phyloP scores from a whole-genome alignment of 2,329 filamentous ascomycete species.

The Didymella lethalis region DNA sequence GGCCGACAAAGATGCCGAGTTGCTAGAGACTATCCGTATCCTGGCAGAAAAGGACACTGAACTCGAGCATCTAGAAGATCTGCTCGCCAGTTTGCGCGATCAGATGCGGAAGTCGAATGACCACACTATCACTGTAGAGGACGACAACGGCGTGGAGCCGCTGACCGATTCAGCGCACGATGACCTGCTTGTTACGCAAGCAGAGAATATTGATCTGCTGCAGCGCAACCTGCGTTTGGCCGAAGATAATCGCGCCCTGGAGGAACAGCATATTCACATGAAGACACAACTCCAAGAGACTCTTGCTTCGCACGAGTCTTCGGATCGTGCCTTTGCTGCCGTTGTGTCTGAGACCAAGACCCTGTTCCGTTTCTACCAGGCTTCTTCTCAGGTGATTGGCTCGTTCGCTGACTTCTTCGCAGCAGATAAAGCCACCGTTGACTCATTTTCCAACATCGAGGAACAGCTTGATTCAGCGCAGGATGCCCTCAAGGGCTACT shows the following conservation, averaged over 20 bases:
- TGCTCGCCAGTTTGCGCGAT: conserved; percentile 1
- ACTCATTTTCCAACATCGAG: neutral
- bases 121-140: neutral
- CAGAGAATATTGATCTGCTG: conserved; percentile 3
- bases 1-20: neutral
- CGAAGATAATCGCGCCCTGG: conserved; percentile 1
- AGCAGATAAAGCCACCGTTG: neutral
- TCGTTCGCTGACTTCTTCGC: conserved; percentile 1
- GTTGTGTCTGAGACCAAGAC: conserved; percentile 12
- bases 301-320: neutral
- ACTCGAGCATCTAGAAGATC: neutral
- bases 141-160: neutral
- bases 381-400: neutral
- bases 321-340: neutral
- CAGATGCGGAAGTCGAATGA: neutral
- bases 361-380: conserved; percentile 7
- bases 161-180: neutral
- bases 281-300: conserved; percentile 2
- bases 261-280: conserved; percentile 4
- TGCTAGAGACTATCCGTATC: neutral
- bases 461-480: conserved; percentile 6
- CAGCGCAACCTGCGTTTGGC: neutral
- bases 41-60: neutral
- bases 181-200: neutral
- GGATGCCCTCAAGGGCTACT: conserved; percentile 8